Evolutionary conservation across 2,329 filamentous ascomycete species (phyloP).

Genomic region (Xylariales sp.): DNA sequence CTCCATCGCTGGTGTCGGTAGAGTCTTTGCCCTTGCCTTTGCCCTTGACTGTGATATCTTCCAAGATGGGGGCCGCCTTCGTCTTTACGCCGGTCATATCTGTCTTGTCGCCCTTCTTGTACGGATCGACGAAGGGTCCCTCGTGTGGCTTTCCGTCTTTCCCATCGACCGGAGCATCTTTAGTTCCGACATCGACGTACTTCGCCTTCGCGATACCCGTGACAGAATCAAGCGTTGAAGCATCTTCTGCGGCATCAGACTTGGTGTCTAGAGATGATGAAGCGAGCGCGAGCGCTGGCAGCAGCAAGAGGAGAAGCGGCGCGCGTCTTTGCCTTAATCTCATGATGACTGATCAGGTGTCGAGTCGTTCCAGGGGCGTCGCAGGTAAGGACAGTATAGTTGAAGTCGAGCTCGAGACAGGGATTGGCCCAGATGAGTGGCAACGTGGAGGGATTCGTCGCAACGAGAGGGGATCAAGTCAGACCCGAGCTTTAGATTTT

Average conservation of each 20-base stretch:
- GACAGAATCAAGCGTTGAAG: constrained; percentile 30
- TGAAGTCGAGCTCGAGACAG: background rate
- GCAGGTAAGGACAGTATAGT: too few species aligned
- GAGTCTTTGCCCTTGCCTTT: constrained; percentile 60
- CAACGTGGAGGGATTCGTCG: background rate
- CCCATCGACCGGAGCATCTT: constrained; percentile 86
- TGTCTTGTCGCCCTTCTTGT: constrained; percentile 34
- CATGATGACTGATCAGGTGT: constrained; percentile 25
- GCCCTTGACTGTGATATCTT: constrained; percentile 47
- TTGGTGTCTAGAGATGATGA: constrained; percentile 17
- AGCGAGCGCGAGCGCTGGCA: constrained; percentile 22
- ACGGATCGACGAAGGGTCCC: constrained; percentile 70
- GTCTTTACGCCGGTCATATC: constrained; percentile 29
- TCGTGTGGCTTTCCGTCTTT: constrained; percentile 90
- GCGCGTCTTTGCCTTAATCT: constrained; percentile 21
- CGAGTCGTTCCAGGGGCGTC: too few species aligned
- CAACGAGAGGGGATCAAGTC: too few species aligned
- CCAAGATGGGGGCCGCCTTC: constrained; percentile 39
- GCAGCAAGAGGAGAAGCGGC: constrained; percentile 23
- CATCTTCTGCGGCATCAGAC: constrained; percentile 12
- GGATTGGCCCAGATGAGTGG: background rate
- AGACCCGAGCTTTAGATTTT: too few species aligned
- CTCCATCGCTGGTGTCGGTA: constrained; percentile 66
- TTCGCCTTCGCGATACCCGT: constrained; percentile 32
- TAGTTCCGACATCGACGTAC: constrained; percentile 45